Conservation (phyloP, 2,329 filamentous ascomycete species). For the Exophiala sideris region DNA sequence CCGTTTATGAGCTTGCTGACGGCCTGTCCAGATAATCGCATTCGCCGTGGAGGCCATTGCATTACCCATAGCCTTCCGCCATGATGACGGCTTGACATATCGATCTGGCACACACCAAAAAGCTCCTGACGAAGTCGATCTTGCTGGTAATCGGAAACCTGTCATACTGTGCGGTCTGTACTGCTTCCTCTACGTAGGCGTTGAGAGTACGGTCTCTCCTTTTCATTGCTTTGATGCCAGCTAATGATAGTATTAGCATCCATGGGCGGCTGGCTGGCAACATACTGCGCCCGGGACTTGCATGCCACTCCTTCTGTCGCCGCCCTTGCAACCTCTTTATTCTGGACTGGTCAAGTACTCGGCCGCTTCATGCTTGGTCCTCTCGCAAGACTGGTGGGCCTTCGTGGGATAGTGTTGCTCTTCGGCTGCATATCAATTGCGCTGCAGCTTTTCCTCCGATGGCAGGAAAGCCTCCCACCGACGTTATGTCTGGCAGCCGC, state of each 20-base stretch:
- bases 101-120: conserved; percentile 6
- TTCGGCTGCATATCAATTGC: conserved; percentile 28
- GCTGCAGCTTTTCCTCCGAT: conserved; percentile 12
- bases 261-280: conserved; percentile 47
- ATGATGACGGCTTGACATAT: conserved; percentile 35
- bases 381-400: conserved; percentile 34
- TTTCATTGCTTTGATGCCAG: conserved; percentile 5
- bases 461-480: conserved; percentile 15
- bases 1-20: neutral
- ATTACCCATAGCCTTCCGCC: conserved; percentile 38
- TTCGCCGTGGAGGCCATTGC: conserved; percentile 15
- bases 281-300: conserved; percentile 44
- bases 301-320: conserved; percentile 37
- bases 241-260: conserved; percentile 28
- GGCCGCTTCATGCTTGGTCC: conserved; percentile 37
- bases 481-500: conserved; percentile 34
- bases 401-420: neutral
- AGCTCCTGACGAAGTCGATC: conserved; percentile 4
- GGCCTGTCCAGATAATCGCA: neutral
- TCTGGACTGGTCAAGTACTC: conserved; percentile 45
- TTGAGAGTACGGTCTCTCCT: conserved; percentile 32
- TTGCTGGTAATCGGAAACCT: conserved; percentile 25
- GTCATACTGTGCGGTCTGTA: conserved; percentile 44
- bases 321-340: conserved; percentile 42
- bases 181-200: conserved; percentile 46